These are phyloP conservation scores for Wolfiporia cocos DNA, from an alignment of 1,284 basidiomycete genomes.

Conservation along the genomic window DNA sequence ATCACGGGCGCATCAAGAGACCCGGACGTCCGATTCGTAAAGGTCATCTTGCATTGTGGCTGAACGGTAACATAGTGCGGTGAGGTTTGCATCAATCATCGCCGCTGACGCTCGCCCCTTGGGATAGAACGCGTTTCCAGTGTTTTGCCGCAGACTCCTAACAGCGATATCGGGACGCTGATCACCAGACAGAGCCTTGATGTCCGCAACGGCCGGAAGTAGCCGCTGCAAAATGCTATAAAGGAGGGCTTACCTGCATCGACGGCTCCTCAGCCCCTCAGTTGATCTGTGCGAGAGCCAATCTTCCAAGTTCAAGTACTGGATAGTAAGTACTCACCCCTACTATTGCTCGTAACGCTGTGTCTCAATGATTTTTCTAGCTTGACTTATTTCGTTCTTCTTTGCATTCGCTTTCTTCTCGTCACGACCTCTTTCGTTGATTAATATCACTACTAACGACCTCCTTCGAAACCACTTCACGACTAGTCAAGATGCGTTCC, in stretches of 20 bases:
- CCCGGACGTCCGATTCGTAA: too few species aligned
- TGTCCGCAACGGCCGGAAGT: too few species aligned
- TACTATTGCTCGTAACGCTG: neutral
- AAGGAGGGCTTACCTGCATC: neutral
- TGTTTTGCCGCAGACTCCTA: too few species aligned
- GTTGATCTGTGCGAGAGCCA: constrained; percentile 3
- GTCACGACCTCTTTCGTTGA: neutral
- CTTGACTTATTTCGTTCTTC: constrained; percentile 2
- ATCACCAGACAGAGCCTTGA: too few species aligned
- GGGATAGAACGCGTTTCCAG: too few species aligned
- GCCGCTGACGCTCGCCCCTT: too few species aligned
- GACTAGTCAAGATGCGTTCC: constrained; percentile 2
- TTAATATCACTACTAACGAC: neutral
- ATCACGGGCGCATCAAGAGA: too few species aligned
- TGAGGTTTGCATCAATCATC: too few species aligned
- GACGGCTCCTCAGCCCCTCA: constrained; percentile 3
- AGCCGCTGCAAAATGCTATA: neutral
- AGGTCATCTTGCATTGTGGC: too few species aligned
- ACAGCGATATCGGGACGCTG: too few species aligned
- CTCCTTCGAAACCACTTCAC: neutral
- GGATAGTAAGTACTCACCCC: constrained; percentile 2
- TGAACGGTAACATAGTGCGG: too few species aligned
- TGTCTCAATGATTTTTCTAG: neutral
- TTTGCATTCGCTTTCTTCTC: neutral
- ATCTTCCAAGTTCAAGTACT: constrained; percentile 1